Base-by-base conservation (phyloP, 108 stramenopile species). In the Epithemia pelagica region DNA sequence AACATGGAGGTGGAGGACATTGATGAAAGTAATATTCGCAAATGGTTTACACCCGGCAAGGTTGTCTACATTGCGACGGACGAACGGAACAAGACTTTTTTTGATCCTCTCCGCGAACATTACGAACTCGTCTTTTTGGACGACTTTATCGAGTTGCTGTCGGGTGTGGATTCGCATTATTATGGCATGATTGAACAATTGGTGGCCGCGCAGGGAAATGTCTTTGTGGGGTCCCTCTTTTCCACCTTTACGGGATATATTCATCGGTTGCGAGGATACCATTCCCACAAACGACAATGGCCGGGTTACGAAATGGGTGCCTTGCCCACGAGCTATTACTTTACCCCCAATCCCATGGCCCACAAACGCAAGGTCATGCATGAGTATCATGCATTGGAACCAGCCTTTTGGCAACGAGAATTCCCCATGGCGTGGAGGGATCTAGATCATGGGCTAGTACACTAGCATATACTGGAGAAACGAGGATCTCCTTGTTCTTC, bases 221-320 rank as follows among this genome's bases (percentile, higher is more conserved):
- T 72, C 21, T 92, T 92, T 67, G 73, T 78, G 37, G 91, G 91
- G 1, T 85, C 88, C 23, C 91, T 69, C 61, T 89, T 79, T 61
- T 88, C 86, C 1, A 94, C 95, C 0, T 72, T 76, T 58, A 58
- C 75, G 19, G 88, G 87, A 1, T 94, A 90, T 75, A 93, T 96
- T 58, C 80, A 85, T 54, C 77, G 95, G 26, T 68, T 90, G 74
- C 64, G 93, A 7, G 93, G 89, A 10, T 91, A 92, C 66, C 83
- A 87, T 32, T 73, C 80, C 1, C 78, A 81, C 56, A 85, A 84
- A 60, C 73, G 83, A 30, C 80, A 88, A 63, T 52, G 61, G 7
- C 64, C 65, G 10, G 89, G 89, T 5, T 90, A 62, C 30, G 71
- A 87, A 8, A 27, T 71, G 52, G 90, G 90, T 23, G 54, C 33